These are phyloP conservation scores for Leptographium lundbergii DNA, from an alignment of 2,329 filamentous ascomycete species.

Conservation along the genomic window DNA sequence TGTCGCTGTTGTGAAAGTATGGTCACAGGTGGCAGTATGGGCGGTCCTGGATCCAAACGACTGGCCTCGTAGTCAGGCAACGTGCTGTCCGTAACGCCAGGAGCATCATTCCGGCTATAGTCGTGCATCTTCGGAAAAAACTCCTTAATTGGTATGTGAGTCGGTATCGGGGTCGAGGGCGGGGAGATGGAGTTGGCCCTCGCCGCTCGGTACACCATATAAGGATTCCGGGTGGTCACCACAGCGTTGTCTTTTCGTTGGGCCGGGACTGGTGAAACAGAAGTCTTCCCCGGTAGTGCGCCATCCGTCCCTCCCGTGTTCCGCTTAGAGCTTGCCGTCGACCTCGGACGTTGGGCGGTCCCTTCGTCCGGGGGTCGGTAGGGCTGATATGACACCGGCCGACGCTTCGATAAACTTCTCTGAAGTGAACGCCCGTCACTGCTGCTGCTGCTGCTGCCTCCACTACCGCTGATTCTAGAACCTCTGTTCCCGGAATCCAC, in stretches of 20 bases:
- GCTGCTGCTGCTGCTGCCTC: background rate
- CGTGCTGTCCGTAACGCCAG: background rate
- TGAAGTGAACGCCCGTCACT: background rate
- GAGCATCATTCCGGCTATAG: background rate
- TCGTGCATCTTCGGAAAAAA: background rate
- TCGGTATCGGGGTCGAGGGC: constrained; percentile 1
- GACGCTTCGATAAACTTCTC: background rate
- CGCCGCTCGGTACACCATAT: background rate
- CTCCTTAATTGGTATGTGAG: background rate
- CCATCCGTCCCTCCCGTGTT: background rate
- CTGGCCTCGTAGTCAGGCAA: background rate
- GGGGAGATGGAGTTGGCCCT: constrained; percentile 4
- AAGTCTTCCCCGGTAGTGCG: background rate
- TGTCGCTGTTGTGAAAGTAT: background rate
- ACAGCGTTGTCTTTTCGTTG: background rate
- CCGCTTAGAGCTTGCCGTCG: background rate
- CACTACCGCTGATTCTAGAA: background rate
- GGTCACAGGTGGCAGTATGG: background rate
- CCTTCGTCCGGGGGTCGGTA: constrained; percentile 5
- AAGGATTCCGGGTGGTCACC: background rate
- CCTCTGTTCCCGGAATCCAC: background rate
- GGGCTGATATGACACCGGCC: constrained; percentile 11
- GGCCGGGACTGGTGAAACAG: background rate
- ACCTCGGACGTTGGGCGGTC: background rate
- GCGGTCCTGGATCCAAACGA: background rate